Conservation (phyloP, 1,284 basidiomycete genomes). For the Boletus sp. region DNA sequence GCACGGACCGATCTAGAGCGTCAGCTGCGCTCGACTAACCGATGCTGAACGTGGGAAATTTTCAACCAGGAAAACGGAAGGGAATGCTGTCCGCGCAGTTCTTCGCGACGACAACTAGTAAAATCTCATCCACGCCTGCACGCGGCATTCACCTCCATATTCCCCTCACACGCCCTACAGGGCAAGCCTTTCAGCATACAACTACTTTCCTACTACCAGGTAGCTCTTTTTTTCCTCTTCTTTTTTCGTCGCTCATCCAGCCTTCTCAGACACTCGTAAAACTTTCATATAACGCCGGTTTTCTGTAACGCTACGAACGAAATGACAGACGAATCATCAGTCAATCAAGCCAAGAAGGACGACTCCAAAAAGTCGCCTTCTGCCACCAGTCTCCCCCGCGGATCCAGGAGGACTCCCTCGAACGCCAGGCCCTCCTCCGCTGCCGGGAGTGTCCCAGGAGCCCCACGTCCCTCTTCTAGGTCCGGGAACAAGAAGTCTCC, state of each 20-base stretch:
- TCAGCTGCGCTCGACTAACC: constrained; percentile 10
- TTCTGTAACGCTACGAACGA: constrained; percentile 70
- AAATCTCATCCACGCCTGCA: constrained; percentile 55
- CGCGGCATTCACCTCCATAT: constrained; percentile 61
- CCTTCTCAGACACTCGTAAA: constrained; percentile 49
- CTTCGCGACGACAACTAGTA: constrained; percentile 48
- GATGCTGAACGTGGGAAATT: constrained; percentile 32
- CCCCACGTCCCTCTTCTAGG: constrained; percentile 61
- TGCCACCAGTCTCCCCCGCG: constrained; percentile 49
- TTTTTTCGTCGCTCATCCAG: constrained; percentile 13
- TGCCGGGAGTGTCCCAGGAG: constrained; percentile 46
- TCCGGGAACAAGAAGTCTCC: constrained; percentile 63
- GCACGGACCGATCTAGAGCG: constrained; percentile 1
- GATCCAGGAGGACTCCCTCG: constrained; percentile 59
- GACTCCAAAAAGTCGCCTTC: constrained; percentile 59
- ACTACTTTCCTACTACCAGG: constrained; percentile 54
- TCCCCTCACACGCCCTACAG: constrained; percentile 82
- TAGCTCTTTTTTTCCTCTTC: constrained; percentile 31
- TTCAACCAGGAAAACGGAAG: constrained; percentile 28
- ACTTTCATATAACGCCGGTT: constrained; percentile 50
- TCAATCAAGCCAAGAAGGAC: constrained; percentile 64
- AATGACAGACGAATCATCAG: constrained; percentile 80
- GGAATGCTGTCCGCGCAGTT: constrained; percentile 14
- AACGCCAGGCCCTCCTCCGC: constrained; percentile 55
- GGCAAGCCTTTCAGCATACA: constrained; percentile 68